A percentile compares a stretch with the other conserved stretches of the same genome.
phyloP scores from a whole-genome alignment of 345 rosid genomes.

The Trapa bicornis region DNA sequence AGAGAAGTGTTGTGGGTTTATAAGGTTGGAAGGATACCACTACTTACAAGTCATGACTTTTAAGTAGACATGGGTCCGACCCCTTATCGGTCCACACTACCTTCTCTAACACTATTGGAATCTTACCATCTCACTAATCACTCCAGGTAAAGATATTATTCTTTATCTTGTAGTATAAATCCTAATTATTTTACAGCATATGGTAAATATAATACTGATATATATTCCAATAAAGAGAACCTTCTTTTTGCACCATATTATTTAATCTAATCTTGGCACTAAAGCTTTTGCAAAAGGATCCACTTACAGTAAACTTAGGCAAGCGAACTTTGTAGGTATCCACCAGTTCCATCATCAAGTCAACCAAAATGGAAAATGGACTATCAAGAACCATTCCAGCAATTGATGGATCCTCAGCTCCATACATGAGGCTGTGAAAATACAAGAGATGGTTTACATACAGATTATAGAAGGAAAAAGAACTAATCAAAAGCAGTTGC shows the following conservation, averaged over 20 bases:
- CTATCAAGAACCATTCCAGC: conserved; percentile 95
- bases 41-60: too few species aligned
- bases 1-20: too few species aligned
- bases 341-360: conserved; percentile 86
- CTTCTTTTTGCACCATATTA: neutral
- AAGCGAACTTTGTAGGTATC: conserved; percentile 69
- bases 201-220: neutral
- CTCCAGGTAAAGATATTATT: neutral
- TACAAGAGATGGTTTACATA: conserved; percentile 6
- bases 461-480: neutral
- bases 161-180: neutral
- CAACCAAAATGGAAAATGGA: conserved; percentile 87
- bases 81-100: too few species aligned
- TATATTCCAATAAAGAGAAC: neutral
- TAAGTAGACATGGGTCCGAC: too few species aligned
- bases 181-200: neutral
- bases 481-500: neutral
- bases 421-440: conserved; percentile 70
- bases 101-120: too few species aligned
- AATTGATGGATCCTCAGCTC: conserved; percentile 87
- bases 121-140: neutral
- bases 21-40: too few species aligned
- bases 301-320: conserved; percentile 83
- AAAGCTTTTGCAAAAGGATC: neutral
- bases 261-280: neutral